Evolutionary conservation across 2,329 filamentous ascomycete genomes (phyloP).

Genomic region (Remersonia thermophila): DNA sequence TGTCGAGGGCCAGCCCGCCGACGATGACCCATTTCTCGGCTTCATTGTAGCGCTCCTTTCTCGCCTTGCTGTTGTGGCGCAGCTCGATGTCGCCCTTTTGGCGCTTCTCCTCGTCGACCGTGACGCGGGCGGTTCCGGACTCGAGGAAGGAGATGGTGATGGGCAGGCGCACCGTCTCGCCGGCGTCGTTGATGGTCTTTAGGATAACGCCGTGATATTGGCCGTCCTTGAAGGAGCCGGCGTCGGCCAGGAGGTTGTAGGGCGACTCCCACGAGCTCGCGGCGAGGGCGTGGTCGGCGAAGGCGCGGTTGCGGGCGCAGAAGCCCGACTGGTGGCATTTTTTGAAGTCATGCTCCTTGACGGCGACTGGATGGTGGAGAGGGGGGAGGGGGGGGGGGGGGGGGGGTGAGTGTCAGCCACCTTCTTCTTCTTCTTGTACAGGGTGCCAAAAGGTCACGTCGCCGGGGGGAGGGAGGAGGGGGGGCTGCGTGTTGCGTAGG

Average conservation of each 20-base stretch:
- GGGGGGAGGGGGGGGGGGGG: no score
- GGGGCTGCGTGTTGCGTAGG: no score
- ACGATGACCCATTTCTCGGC: slow-evolving; percentile 76
- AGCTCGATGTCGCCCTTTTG: slow-evolving; percentile 81
- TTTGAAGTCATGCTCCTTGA: slow-evolving; percentile 97
- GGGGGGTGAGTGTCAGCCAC: no score
- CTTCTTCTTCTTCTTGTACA: no score
- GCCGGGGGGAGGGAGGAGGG: no score
- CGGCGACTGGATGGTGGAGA: slow-evolving; percentile 43
- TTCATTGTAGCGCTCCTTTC: slow-evolving; percentile 93
- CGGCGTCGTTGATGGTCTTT: slow-evolving; percentile 57
- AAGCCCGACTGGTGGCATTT: slow-evolving; percentile 93
- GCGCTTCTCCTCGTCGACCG: slow-evolving; percentile 82
- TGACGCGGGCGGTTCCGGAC: slow-evolving; percentile 76
- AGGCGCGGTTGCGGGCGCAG: slow-evolving; percentile 86
- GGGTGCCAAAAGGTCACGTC: slow-evolving; percentile 1
- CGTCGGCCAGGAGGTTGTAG: slow-evolving; percentile 62
- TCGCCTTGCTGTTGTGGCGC: slow-evolving; percentile 67
- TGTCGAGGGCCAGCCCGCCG: slow-evolving; percentile 63
- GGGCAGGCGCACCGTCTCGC: slow-evolving; percentile 65
- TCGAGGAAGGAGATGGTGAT: slow-evolving; percentile 80
- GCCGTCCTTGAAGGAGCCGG: slow-evolving; percentile 65
- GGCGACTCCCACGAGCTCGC: slow-evolving; percentile 64
- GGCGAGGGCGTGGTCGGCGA: slow-evolving; percentile 63
- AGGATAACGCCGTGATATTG: slow-evolving; percentile 68